Base-by-base conservation (phyloP, 2,329 filamentous ascomycete species). In the Pseudonectria buxi region DNA sequence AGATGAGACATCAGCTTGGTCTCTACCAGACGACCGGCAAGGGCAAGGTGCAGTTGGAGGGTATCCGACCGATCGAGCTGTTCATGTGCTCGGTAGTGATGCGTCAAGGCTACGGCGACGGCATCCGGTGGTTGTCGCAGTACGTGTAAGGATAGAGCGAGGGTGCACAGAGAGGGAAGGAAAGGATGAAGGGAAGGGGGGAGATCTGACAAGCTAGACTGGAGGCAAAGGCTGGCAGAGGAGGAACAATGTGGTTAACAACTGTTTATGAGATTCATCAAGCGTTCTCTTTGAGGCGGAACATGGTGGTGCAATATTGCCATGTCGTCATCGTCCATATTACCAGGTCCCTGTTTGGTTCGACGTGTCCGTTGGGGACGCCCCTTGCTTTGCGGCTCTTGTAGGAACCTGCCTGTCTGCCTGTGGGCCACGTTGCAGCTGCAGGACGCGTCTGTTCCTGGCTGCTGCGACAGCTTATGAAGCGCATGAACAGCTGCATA, bases 41-140 rank as follows among this genome's bases (percentile, higher is more conserved):
- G 77, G 88, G 88, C 65, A 94, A 94, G 75, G 82, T 94, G 44
- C 86, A 83, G 46, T 73, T 92, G 50, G 89, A 95, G 71, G 87
- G 87, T 24, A 94, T 95, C 64, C 76, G 89, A 53, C 87, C 89
- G 15, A 90, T 98, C 57, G 92, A 98, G 75, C 78, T 96, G 45
- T 96, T 96, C 68, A 94, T 98, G 92, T 96, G 89, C 77, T 94
- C 86, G 55, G 89, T 96, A 51, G 90, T 96, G 45, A 95, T 95
- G 87, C 79, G 90, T 65, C 90, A 96, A 73, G 92, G 85, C 49
- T 94, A 94, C 63, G 86, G 86, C 36, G 88, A 94, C 54, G 88
- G 76, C 54, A 90, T 94, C 65, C 79, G 86, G 69, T 94, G 87
- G 88, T 65, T 94, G 65, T 86, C 86, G 37, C 87, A 94, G 73